Conservation (phyloP, 352 stramenopile species). For the Pythium dissimile region DNA sequence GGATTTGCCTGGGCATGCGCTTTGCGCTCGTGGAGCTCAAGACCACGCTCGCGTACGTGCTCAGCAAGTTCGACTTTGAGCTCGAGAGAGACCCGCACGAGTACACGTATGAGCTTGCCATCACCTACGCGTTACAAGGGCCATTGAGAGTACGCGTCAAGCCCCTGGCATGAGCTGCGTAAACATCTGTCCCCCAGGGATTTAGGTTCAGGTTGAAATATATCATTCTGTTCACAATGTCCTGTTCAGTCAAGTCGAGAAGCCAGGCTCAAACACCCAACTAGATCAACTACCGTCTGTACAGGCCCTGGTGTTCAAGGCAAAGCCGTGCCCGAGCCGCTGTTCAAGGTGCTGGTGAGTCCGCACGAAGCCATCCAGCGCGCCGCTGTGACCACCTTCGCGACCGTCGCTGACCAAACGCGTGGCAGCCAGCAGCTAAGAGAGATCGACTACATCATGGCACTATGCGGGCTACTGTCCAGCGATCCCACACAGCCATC, state of each 20-base stretch:
- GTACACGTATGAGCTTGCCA: slow-evolving; percentile 18
- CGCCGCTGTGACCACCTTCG: slow-evolving; percentile 45
- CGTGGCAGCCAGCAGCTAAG: slow-evolving; percentile 43
- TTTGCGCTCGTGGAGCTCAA: slow-evolving; percentile 38
- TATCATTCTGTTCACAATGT: no score
- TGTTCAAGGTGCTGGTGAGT: slow-evolving; percentile 42
- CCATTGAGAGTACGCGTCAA: slow-evolving; percentile 1
- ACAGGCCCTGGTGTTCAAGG: slow-evolving; percentile 26
- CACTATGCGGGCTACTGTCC: slow-evolving; percentile 43
- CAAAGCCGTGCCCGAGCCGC: slow-evolving; percentile 34
- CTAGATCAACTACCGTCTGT: no score
- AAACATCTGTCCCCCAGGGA: no score
- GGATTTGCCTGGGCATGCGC: slow-evolving; percentile 37
- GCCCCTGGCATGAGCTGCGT: no score
- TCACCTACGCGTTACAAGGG: slow-evolving; percentile 2
- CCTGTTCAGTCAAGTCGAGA: no score
- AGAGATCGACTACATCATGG: slow-evolving; percentile 38
- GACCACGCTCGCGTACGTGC: slow-evolving; percentile 21
- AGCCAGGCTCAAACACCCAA: no score
- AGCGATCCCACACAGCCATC: no score
- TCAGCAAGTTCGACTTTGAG: slow-evolving; percentile 21
- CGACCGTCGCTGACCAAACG: slow-evolving; percentile 40
- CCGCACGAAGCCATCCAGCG: slow-evolving; percentile 62
- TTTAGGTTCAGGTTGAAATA: no score
- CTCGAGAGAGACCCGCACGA: slow-evolving; percentile 5